Evolutionary conservation across 2,329 filamentous ascomycete species (phyloP).

Genomic region (Aureobasidium subglaciale): DNA sequence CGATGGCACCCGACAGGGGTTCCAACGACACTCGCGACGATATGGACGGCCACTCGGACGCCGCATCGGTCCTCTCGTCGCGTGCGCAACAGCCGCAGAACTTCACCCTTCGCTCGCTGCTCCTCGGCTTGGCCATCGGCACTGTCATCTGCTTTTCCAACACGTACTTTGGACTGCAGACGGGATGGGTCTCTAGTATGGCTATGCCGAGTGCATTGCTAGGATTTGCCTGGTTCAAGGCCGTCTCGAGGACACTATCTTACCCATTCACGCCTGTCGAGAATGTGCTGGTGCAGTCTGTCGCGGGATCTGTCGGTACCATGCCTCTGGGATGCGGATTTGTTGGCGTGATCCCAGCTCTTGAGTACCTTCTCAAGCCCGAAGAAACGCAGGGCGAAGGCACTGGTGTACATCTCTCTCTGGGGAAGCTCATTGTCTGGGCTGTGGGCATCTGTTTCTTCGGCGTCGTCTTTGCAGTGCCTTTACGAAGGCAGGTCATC

Average conservation of each 20-base stretch:
- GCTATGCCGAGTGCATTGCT: conserved; percentile 93
- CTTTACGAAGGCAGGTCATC: conserved; percentile 82
- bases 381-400: conserved; percentile 50
- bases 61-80: conserved; percentile 18
- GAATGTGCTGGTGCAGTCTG: conserved; percentile 93
- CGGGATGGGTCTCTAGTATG: conserved; percentile 80
- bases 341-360: conserved; percentile 85
- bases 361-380: conserved; percentile 74
- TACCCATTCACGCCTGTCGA: conserved; percentile 89
- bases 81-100: conserved; percentile 48
- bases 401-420: conserved; percentile 33
- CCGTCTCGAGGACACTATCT: conserved; percentile 62
- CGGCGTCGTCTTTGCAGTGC: conserved; percentile 92
- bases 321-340: conserved; percentile 96
- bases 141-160: conserved; percentile 93
- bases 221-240: conserved; percentile 88
- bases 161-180: conserved; percentile 98
- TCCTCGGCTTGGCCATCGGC: conserved; percentile 75
- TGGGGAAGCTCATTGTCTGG: conserved; percentile 80
- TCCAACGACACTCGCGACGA: conserved; percentile 13
- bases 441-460: conserved; percentile 91
- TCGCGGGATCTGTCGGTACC: conserved; percentile 89
- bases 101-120: conserved; percentile 77
- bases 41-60: conserved; percentile 2
- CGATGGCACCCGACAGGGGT: conserved; percentile 32